Conservation (phyloP, 208 protist species). For the Dictyostelium gargantuum region DNA sequence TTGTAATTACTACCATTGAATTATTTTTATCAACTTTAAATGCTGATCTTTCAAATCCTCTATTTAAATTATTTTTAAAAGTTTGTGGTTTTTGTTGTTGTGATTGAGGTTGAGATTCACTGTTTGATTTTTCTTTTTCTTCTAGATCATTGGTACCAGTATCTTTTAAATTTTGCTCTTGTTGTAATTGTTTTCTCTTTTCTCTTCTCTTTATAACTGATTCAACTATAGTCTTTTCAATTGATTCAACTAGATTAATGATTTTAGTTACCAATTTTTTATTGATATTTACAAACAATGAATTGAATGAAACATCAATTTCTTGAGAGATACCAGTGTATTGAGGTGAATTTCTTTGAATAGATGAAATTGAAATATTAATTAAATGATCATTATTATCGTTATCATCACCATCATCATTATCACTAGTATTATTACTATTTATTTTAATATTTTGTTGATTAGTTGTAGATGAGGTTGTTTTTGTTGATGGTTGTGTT, state of each 20-base stretch:
- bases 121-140: neutral
- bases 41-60: neutral
- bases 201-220: neutral
- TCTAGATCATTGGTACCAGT: neutral
- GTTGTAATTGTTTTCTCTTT: neutral
- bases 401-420: no score
- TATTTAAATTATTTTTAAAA: neutral
- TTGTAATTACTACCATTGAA: conserved; percentile 38
- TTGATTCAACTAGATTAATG: neutral
- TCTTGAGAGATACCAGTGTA: conserved; percentile 36
- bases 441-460: neutral
- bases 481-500: no score
- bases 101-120: neutral
- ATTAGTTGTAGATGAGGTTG: no score
- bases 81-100: neutral
- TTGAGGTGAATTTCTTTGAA: conserved; percentile 55
- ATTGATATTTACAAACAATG: conserved; percentile 19
- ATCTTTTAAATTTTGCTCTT: neutral
- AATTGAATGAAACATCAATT: conserved; percentile 56
- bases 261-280: conserved; percentile 31
- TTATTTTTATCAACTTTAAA: conserved; percentile 47
- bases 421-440: no score
- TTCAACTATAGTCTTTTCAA: neutral
- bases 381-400: conserved; percentile 25
- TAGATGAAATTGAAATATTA: neutral